Percentiles rank a stretch among this genome's conserved stretches.
phyloP scores from a whole-genome alignment of 2,329 filamentous ascomycete species.

The Capronia coronata region DNA sequence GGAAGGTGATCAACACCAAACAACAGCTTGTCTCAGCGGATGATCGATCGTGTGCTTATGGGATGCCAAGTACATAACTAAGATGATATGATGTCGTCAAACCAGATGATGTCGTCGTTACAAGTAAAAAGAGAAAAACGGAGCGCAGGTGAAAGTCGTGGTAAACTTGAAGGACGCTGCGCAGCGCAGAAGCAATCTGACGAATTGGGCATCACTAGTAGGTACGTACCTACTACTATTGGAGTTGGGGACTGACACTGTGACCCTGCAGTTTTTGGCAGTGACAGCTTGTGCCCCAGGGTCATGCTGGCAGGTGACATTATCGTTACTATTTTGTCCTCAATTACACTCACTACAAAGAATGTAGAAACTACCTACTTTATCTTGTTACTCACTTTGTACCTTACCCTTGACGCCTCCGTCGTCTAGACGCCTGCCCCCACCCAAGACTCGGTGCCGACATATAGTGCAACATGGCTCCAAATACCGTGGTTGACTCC shows the following conservation, averaged over 20 bases:
- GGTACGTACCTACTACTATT: too few relatives aligned
- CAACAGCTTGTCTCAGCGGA: not conserved
- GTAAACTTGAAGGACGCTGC: not conserved
- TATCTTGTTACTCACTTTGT: too few relatives aligned
- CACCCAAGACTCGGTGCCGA: conserved; percentile 1
- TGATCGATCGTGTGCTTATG: not conserved
- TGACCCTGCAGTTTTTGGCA: not conserved
- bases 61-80: not conserved
- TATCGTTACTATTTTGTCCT: too few relatives aligned
- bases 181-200: not conserved
- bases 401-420: not conserved
- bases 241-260: not conserved
- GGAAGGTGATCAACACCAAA: not conserved
- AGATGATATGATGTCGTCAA: conserved; percentile 1
- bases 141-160: not conserved
- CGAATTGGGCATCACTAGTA: not conserved
- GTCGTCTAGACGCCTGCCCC: not conserved
- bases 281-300: not conserved
- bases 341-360: too few relatives aligned
- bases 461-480: not conserved
- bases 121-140: not conserved
- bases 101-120: not conserved
- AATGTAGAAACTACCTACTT: too few relatives aligned
- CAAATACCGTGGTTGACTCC: too few relatives aligned
- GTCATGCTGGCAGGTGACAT: not conserved